Evolutionary conservation across 2,329 filamentous ascomycete genomes (phyloP).

Genomic region (Coleophoma cylindrospora): DNA sequence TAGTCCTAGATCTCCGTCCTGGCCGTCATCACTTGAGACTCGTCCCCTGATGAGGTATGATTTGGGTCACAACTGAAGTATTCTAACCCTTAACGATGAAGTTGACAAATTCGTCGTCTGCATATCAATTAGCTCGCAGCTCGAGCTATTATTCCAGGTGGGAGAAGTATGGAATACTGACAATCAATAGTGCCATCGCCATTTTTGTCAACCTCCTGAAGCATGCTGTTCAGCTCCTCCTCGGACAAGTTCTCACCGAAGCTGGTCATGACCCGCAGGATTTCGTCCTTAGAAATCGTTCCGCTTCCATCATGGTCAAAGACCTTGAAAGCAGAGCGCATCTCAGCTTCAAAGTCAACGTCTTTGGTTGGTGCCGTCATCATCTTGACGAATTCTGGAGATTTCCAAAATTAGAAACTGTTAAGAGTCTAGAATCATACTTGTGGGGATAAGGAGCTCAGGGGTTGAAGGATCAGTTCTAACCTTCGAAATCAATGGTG

Average conservation of each 20-base stretch:
- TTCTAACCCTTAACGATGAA: slow-evolving; percentile 5
- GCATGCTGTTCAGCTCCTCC: slow-evolving; percentile 62
- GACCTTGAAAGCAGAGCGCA: slow-evolving; percentile 60
- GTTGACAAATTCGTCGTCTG: slow-evolving; percentile 12
- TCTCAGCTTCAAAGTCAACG: slow-evolving; percentile 58
- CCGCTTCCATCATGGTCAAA: slow-evolving; percentile 63
- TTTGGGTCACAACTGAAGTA: neutral
- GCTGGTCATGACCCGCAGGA: slow-evolving; percentile 58
- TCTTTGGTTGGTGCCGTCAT: slow-evolving; percentile 60
- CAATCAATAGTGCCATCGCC: slow-evolving; percentile 61
- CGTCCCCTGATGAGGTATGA: too few relatives aligned
- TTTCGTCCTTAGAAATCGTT: slow-evolving; percentile 58
- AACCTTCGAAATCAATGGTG: slow-evolving; percentile 60
- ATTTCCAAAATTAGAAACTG: too few relatives aligned
- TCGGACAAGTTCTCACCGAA: slow-evolving; percentile 61
- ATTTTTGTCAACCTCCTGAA: slow-evolving; percentile 59
- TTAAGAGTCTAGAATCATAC: too few relatives aligned
- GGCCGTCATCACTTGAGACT: too few relatives aligned
- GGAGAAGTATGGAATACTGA: slow-evolving; percentile 26
- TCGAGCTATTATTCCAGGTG: too few relatives aligned
- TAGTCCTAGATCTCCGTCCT: too few relatives aligned
- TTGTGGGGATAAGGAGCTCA: too few relatives aligned
- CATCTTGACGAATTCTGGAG: slow-evolving; percentile 58
- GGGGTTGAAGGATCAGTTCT: too few relatives aligned
- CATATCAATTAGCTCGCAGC: too few relatives aligned